Evolutionary conservation across 2,329 filamentous ascomycete species (phyloP).

Genomic region (Cladorrhinum sp.): DNA sequence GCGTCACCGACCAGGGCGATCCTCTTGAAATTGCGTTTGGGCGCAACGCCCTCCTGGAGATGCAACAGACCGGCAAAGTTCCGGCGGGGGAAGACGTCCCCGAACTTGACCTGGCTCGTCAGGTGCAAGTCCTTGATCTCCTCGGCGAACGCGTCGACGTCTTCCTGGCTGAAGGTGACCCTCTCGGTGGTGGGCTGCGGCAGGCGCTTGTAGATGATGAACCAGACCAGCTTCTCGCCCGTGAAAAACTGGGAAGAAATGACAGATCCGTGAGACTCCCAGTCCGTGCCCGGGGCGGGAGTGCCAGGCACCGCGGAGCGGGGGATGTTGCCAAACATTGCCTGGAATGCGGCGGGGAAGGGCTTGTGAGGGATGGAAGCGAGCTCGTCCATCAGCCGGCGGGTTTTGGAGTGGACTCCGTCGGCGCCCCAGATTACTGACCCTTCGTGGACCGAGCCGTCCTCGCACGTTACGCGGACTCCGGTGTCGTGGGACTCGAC

Average conservation of each 20-base stretch:
- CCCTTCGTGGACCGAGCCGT: conserved; percentile 33
- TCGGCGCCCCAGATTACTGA: conserved; percentile 41
- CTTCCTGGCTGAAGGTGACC: conserved; percentile 15
- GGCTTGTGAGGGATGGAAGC: conserved; percentile 22
- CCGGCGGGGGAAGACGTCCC: conserved; percentile 14
- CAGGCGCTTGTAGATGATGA: conserved; percentile 20
- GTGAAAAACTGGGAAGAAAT: conserved; percentile 8
- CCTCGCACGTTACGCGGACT: conserved; percentile 31
- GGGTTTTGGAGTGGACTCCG: conserved; percentile 38
- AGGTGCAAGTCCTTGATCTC: conserved; percentile 15
- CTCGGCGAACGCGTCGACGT: conserved; percentile 15
- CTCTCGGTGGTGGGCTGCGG: conserved; percentile 14
- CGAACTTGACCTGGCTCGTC: conserved; percentile 16
- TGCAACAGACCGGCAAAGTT: conserved; percentile 15
- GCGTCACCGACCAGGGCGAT: conserved; percentile 27
- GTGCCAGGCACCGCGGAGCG: neutral
- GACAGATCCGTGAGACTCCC: neutral
- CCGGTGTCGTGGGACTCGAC: conserved; percentile 23
- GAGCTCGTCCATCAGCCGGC: conserved; percentile 33
- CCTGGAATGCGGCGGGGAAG: neutral
- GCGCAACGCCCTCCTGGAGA: conserved; percentile 23
- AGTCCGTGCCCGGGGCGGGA: neutral
- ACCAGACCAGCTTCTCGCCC: conserved; percentile 1
- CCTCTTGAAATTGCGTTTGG: conserved; percentile 21
- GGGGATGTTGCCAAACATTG: conserved; percentile 1